Evolutionary conservation across 345 rosid genomes (phyloP).

Genomic region (Laguncularia racemosa): DNA sequence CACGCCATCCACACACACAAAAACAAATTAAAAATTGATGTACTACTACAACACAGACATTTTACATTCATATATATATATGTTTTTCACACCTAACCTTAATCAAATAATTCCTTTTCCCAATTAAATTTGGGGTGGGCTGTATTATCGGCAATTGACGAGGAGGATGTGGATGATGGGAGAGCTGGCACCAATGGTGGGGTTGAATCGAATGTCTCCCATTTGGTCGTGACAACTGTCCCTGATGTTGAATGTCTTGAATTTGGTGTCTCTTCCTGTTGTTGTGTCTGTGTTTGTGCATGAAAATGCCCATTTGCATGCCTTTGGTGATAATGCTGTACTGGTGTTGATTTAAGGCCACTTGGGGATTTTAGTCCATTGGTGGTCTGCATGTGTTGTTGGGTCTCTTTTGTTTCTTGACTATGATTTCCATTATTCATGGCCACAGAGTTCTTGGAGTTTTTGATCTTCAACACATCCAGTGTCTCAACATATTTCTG

Average conservation of each 20-base stretch:
- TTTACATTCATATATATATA: neutral
- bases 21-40: neutral
- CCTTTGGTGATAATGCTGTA: constrained; percentile 31
- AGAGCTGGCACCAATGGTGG: constrained; percentile 27
- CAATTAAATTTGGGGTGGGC: constrained; percentile 72
- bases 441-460: constrained; percentile 27
- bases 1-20: constrained; percentile 41
- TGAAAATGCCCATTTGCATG: constrained; percentile 27
- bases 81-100: constrained; percentile 8
- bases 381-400: constrained; percentile 11
- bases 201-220: constrained; percentile 86
- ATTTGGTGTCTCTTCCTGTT: constrained; percentile 13
- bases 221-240: constrained; percentile 63
- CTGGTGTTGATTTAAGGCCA: constrained; percentile 29
- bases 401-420: constrained; percentile 18
- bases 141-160: constrained; percentile 16
- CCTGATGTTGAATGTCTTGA: constrained; percentile 39
- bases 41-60: constrained; percentile 1
- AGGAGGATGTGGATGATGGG: constrained; percentile 24
- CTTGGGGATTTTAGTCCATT: constrained; percentile 9
- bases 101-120: constrained; percentile 66
- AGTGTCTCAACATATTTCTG: constrained; percentile 87
- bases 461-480: constrained; percentile 80
- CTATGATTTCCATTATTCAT: constrained; percentile 30
- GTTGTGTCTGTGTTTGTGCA: constrained; percentile 26